Percentiles rank a stretch among this genome's conserved stretches.
These are phyloP conservation scores for Stenocarpella maydis DNA, from an alignment of 2,329 filamentous ascomycete species.

Conservation along the genomic window DNA sequence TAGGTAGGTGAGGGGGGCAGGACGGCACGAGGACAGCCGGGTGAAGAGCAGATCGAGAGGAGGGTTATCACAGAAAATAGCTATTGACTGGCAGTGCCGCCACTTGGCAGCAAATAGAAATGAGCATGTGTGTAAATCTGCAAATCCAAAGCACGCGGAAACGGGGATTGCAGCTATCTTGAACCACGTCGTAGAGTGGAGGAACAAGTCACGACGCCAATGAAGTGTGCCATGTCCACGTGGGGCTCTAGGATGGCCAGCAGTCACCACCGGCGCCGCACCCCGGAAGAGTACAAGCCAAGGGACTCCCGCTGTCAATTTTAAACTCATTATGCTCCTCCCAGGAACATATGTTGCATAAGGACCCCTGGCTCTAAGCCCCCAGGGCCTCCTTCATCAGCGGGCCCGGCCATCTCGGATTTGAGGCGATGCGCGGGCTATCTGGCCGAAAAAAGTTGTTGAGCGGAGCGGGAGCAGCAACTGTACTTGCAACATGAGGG, in stretches of 20 bases:
- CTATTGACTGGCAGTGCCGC: not conserved
- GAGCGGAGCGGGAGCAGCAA: not conserved
- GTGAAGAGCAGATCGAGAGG: not conserved
- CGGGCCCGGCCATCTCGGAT: not conserved
- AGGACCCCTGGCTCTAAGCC: no score
- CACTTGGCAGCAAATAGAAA: not conserved
- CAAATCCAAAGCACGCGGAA: not conserved
- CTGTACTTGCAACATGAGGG: not conserved
- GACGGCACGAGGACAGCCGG: not conserved
- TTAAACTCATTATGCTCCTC: not conserved
- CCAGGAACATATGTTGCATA: not conserved
- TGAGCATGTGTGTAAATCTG: not conserved
- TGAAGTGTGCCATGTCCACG: constrained; percentile 7
- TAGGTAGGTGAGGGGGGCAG: no score
- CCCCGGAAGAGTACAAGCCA: not conserved
- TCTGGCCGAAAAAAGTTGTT: not conserved
- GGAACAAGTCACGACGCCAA: not conserved
- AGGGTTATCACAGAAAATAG: not conserved
- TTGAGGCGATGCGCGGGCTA: not conserved
- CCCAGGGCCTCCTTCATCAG: not conserved
- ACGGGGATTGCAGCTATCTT: not conserved
- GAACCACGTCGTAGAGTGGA: not conserved
- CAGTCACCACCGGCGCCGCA: constrained; percentile 10
- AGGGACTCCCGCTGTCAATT: not conserved
- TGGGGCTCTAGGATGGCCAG: not conserved